Base-by-base conservation (phyloP, 257 asterid genomes). In the Orobanche coerulescens region DNA sequence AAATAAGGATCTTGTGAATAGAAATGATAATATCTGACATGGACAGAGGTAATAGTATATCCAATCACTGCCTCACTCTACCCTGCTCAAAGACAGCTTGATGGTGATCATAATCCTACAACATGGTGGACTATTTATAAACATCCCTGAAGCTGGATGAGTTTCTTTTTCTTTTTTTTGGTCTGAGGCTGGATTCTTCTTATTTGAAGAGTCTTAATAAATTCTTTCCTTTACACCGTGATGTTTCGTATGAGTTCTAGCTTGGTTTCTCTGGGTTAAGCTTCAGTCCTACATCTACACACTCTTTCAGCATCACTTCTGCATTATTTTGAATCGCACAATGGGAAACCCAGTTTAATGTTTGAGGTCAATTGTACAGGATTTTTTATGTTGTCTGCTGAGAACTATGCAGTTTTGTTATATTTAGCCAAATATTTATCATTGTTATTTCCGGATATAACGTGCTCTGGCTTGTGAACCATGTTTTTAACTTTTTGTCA, bases 151-250 rank as follows among this genome's bases (percentile, higher is more conserved):
- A 26, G 15, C 46, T 40, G 23, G 51, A 58, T 4, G 51, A 25
- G 43, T 20, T 58, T 46, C 47, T 12, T 40, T 10, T 40, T 3
- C 47, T 6, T 7, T 7, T 30, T n/a, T n/a, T 50, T 15, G 47
- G 46, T 40, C 53, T 43, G 28, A 11, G 24, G 48, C 46, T 70
- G 22, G 14, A 22, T 14, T 53, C 55, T 52, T 69, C 60, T 62
- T 8, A 33, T 36, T 4, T 30, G 3, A 15, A 19, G 43, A 19
- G 22, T 24, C 42, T 40, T 64, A 58, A 31, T n/a, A n/a, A n/a
- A n/a, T n/a, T n/a, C n/a, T n/a, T n/a, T n/a, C n/a, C n/a, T n/a
- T 30, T 30, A 3, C 36, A 30, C 7, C 15, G 23, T 23, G 46
- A 31, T 24, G 6, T 28, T 28, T 58, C 37, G 37, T 37, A 26